phyloP scores from a whole-genome alignment of 2,329 filamentous ascomycete genomes.

The Paramyrothecium roridum region DNA sequence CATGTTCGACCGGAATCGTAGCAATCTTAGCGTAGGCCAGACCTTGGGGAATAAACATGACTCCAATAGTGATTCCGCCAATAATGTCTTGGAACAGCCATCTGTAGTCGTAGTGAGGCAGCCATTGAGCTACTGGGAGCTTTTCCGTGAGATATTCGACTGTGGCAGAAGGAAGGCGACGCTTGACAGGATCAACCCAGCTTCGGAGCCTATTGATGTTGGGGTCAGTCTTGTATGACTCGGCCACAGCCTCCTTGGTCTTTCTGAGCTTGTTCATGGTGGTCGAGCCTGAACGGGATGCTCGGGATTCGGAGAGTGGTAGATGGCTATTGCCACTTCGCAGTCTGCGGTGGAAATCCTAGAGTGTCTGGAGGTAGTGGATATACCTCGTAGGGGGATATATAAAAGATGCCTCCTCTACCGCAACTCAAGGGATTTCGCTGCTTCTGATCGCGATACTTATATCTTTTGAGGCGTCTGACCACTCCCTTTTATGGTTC shows the following conservation, averaged over 20 bases:
- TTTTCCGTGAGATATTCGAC: constrained; percentile 57
- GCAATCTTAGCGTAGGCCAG: constrained; percentile 62
- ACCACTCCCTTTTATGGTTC: neutral
- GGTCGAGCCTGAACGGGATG: neutral
- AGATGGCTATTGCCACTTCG: neutral
- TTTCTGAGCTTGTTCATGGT: constrained; percentile 14
- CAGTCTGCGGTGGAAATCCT: neutral
- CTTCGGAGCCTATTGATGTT: constrained; percentile 19
- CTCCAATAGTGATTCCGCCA: constrained; percentile 57
- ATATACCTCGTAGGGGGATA: neutral
- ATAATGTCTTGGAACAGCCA: constrained; percentile 62
- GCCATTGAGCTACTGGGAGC: constrained; percentile 59
- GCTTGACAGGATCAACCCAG: constrained; percentile 16
- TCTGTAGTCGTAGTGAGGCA: constrained; percentile 57
- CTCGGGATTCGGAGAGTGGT: neutral
- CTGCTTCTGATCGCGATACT: no score
- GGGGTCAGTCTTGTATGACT: constrained; percentile 19
- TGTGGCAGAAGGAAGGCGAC: constrained; percentile 44
- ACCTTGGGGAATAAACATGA: constrained; percentile 60
- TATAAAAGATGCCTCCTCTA: neutral
- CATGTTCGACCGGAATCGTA: constrained; percentile 58
- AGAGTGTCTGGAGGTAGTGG: no score
- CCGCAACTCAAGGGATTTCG: no score
- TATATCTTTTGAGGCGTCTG: neutral
- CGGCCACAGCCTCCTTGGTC: constrained; percentile 11